Percentiles rank a stretch among this genome's conserved stretches.
Evolutionary conservation across 164 flowering plant species (phyloP).

Genomic region (Vitis amurensis): DNA sequence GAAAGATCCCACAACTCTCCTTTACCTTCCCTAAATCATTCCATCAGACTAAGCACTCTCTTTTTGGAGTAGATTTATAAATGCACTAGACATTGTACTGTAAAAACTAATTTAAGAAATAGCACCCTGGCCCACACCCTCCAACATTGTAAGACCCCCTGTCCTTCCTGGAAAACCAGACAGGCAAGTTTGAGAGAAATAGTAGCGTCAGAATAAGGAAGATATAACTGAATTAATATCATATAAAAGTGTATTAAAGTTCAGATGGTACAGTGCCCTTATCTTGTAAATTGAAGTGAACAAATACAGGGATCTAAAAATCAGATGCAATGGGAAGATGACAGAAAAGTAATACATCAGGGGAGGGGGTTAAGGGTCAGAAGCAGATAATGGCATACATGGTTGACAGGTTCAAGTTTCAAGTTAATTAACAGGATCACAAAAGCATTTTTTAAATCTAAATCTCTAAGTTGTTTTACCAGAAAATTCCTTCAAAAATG

Average conservation of each 20-base stretch:
- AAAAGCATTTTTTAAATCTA: not conserved
- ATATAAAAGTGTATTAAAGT: too few species aligned
- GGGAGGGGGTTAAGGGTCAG: not conserved
- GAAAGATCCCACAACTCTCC: too few species aligned
- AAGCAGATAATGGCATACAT: not conserved
- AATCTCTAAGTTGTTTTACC: conserved; percentile 43
- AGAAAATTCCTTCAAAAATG: conserved; percentile 96
- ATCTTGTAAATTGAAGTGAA: not conserved
- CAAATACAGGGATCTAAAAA: conserved; percentile 1
- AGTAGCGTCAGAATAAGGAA: not conserved
- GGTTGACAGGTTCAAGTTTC: not conserved
- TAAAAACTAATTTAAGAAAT: too few species aligned
- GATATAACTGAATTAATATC: not conserved
- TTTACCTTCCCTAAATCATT: too few species aligned
- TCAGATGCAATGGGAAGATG: not conserved
- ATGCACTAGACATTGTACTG: too few species aligned
- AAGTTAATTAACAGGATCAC: not conserved
- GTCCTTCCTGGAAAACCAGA: too few species aligned
- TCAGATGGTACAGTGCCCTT: not conserved
- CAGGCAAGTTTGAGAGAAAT: too few species aligned
- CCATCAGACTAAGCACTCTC: too few species aligned
- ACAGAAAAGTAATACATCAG: not conserved
- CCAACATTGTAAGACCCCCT: too few species aligned
- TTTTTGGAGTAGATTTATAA: too few species aligned
- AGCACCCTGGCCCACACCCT: too few species aligned